These are phyloP conservation scores for Russula virescens DNA, from an alignment of 768 basidiomycete species.

Conservation along the genomic window DNA sequence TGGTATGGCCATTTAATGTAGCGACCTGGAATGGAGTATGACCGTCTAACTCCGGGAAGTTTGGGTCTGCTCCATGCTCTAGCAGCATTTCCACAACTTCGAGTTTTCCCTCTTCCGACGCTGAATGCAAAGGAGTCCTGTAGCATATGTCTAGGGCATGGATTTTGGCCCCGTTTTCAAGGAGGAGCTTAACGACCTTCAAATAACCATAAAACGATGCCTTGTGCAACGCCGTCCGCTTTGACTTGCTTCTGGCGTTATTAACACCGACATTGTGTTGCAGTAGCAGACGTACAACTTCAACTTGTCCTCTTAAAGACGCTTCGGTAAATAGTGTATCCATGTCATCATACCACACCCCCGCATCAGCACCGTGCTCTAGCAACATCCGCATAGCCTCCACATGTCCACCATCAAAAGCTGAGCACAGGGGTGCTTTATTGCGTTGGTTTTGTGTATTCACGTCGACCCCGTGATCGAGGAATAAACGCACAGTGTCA, in stretches of 20 bases:
- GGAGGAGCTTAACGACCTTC: neutral
- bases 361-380: too few relatives aligned
- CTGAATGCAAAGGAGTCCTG: neutral
- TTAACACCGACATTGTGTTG: too few relatives aligned
- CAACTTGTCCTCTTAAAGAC: too few relatives aligned
- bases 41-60: neutral
- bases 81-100: neutral
- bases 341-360: too few relatives aligned
- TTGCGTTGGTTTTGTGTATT: neutral
- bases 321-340: too few relatives aligned
- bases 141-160: neutral
- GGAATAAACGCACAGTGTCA: neutral
- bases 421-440: too few relatives aligned
- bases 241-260: too few relatives aligned
- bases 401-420: too few relatives aligned
- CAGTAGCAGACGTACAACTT: too few relatives aligned
- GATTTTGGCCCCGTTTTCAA: neutral
- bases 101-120: neutral
- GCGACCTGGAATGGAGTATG: neutral
- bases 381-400: too few relatives aligned
- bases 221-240: too few relatives aligned
- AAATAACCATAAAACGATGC: neutral
- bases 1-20: neutral
- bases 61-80: neutral
- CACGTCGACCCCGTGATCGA: neutral